phyloP scores from a whole-genome alignment of 2,329 filamentous ascomycete species.

The Exserohilum turcica region DNA sequence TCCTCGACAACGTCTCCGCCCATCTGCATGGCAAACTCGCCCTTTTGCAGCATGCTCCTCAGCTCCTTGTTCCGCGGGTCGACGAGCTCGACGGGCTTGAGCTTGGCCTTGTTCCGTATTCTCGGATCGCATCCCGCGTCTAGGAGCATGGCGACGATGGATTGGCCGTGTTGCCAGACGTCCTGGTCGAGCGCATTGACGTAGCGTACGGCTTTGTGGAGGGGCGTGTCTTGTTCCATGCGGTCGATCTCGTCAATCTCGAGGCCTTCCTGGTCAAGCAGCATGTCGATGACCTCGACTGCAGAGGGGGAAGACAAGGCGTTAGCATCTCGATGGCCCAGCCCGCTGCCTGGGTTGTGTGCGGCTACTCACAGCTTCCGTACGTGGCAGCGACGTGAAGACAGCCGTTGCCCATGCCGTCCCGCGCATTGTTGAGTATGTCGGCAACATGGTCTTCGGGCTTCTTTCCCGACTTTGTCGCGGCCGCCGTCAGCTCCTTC shows the following conservation, averaged over 20 bases:
- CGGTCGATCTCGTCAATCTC: conserved; percentile 81
- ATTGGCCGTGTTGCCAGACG: conserved; percentile 69
- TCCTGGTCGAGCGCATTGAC: conserved; percentile 69
- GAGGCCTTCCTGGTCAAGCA: conserved; percentile 82
- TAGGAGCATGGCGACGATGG: conserved; percentile 77
- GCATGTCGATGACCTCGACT: conserved; percentile 81
- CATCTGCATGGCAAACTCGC: conserved; percentile 66
- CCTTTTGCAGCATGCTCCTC: conserved; percentile 67
- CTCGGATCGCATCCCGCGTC: conserved; percentile 73
- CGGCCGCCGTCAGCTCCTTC: conserved; percentile 52
- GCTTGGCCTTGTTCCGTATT: conserved; percentile 72
- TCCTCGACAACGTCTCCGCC: conserved; percentile 57
- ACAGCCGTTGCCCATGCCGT: conserved; percentile 84
- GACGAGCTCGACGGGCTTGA: conserved; percentile 73
- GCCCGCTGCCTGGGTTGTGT: neutral
- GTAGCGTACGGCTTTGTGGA: conserved; percentile 79
- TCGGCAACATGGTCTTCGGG: conserved; percentile 67
- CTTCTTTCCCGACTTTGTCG: conserved; percentile 57
- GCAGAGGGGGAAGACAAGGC: neutral
- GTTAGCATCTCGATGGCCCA: conserved; percentile 10
- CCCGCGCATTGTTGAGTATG: conserved; percentile 83
- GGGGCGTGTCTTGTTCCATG: conserved; percentile 74
- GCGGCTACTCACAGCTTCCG: conserved; percentile 75
- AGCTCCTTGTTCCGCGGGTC: conserved; percentile 71
- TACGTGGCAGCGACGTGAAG: conserved; percentile 86